A percentile compares a stretch with the other conserved stretches of the same genome.
Evolutionary conservation across 768 basidiomycete species (phyloP).

Genomic region (Amanita pallidorosea): DNA sequence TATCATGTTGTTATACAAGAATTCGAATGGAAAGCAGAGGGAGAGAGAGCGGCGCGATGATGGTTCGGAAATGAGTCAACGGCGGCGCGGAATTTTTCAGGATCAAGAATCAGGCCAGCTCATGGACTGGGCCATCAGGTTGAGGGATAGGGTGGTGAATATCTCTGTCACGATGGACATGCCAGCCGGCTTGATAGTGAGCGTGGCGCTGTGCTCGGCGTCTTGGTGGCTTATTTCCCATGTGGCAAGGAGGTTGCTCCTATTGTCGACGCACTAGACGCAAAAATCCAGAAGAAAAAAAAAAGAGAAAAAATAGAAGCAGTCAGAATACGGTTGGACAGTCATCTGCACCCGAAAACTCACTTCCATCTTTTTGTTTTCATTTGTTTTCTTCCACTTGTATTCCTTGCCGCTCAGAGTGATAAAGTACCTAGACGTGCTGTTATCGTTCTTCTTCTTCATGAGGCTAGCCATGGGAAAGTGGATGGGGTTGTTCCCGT

Average conservation of each 20-base stretch:
- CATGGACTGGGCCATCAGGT: conserved; percentile 55
- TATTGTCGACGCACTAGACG: conserved; percentile 49
- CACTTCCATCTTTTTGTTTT: conserved; percentile 51
- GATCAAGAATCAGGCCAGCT: conserved; percentile 30
- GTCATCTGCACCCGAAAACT: conserved; percentile 9
- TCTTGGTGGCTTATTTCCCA: conserved; percentile 57
- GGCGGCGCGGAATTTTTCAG: neutral
- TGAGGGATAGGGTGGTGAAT: conserved; percentile 62
- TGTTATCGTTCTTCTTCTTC: conserved; percentile 47
- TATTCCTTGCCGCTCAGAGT: conserved; percentile 58
- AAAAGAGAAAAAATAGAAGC: neutral
- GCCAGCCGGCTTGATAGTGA: conserved; percentile 48
- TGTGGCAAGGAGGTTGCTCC: conserved; percentile 37
- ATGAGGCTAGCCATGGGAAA: conserved; percentile 48
- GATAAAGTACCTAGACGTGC: conserved; percentile 69
- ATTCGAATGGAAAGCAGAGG: no score
- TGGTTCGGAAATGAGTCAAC: no score
- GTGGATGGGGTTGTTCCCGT: conserved; percentile 50
- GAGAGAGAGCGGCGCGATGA: no score
- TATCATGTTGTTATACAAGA: no score
- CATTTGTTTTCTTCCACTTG: conserved; percentile 54
- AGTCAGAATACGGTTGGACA: neutral
- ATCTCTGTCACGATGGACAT: conserved; percentile 66
- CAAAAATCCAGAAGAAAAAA: neutral
- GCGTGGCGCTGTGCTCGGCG: conserved; percentile 45